These are phyloP conservation scores for Pyronema omphalodes DNA, from an alignment of 495 filamentous ascomycete genomes.

Conservation along the genomic window DNA sequence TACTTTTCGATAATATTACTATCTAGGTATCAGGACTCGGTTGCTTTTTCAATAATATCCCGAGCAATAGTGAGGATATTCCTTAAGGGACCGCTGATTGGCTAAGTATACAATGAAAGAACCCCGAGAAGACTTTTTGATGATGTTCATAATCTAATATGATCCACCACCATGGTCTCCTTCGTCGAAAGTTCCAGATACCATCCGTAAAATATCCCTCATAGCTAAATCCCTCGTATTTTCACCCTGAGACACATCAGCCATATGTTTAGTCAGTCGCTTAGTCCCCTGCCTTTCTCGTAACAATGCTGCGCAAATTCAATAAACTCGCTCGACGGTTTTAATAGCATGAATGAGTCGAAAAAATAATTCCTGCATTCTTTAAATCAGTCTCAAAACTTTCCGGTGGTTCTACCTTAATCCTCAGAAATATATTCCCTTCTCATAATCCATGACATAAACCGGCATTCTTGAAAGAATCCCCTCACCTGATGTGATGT, in stretches of 20 bases:
- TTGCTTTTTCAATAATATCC: conserved; percentile 31
- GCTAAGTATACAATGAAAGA: conserved; percentile 32
- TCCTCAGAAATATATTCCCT: conserved; percentile 30
- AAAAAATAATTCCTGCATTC: conserved; percentile 32
- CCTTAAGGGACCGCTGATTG: conserved; percentile 30
- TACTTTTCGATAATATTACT: conserved; percentile 32
- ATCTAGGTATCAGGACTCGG: conserved; percentile 35
- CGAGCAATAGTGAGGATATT: conserved; percentile 30
- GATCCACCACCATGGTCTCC: conserved; percentile 27
- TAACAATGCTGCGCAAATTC: conserved; percentile 29
- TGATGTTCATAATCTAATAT: conserved; percentile 28
- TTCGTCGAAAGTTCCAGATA: conserved; percentile 33
- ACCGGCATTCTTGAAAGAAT: conserved; percentile 34
- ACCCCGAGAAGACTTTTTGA: conserved; percentile 32
- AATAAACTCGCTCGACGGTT: conserved; percentile 31
- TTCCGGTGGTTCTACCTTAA: conserved; percentile 28
- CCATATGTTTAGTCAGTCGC: conserved; percentile 30
- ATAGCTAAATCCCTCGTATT: conserved; percentile 25
- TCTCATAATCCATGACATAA: conserved; percentile 27
- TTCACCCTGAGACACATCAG: conserved; percentile 19
- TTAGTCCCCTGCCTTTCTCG: conserved; percentile 27
- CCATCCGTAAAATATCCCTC: conserved; percentile 32
- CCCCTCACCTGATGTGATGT: conserved; percentile 35
- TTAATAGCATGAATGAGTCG: conserved; percentile 34
- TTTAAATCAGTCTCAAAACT: conserved; percentile 31